phyloP scores from a whole-genome alignment of 108 stramenopile species.

The Fragilariopsis cylindrus region DNA sequence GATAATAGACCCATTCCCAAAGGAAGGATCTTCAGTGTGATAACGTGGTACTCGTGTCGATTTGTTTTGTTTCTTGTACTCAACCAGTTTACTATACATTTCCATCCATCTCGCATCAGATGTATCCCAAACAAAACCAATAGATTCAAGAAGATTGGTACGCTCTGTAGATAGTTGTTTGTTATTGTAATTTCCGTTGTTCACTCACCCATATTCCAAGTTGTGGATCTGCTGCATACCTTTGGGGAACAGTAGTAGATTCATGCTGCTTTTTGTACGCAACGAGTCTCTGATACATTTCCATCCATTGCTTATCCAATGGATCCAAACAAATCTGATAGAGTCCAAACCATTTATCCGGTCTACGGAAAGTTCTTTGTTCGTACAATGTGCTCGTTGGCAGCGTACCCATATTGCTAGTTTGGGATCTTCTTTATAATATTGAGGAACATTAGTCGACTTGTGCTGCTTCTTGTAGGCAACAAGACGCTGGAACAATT shows the following conservation, averaged over 20 bases:
- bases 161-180: neutral
- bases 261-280: too few relatives aligned
- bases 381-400: constrained; percentile 52
- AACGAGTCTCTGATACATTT: too few relatives aligned
- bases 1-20: neutral
- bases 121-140: too few relatives aligned
- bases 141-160: neutral
- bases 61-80: too few relatives aligned
- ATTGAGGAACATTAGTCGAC: constrained; percentile 22
- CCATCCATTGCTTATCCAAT: too few relatives aligned
- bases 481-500: too few relatives aligned
- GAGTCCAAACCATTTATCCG: neutral
- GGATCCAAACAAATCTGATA: constrained; percentile 54
- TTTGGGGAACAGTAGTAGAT: too few relatives aligned
- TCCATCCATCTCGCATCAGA: too few relatives aligned
- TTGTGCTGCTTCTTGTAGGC: too few relatives aligned
- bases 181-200: neutral
- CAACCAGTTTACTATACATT: too few relatives aligned
- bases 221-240: neutral
- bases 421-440: constrained; percentile 28
- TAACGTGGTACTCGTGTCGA: too few relatives aligned
- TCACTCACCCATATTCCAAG: constrained; percentile 7
- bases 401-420: constrained; percentile 47
- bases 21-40: too few relatives aligned
- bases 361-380: neutral